These are phyloP conservation scores for Schoenoplectus tabernaemontani DNA, from an alignment of 202 grass and related monocot genomes.

Conservation along the genomic window DNA sequence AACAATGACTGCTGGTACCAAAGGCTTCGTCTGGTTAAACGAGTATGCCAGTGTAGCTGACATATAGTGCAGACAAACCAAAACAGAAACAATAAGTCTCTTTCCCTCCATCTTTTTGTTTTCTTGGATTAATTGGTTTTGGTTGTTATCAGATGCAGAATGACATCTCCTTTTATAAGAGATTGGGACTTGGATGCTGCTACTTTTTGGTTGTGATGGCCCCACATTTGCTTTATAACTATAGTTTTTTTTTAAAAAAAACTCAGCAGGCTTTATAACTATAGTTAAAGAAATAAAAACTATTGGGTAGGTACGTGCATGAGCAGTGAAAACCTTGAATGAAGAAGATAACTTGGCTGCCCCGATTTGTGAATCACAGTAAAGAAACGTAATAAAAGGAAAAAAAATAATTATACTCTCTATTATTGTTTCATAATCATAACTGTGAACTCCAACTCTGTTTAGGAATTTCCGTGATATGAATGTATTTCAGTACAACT, in stretches of 20 bases:
- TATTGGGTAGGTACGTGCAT: background rate
- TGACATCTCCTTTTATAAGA: conserved; percentile 14
- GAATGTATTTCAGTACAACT: background rate
- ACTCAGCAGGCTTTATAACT: too few species aligned
- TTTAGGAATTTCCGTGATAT: background rate
- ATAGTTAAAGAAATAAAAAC: background rate
- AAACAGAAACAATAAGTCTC: background rate
- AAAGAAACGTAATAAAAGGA: background rate
- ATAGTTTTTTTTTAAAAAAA: background rate
- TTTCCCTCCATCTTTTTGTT: conserved; percentile 13
- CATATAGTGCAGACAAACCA: background rate
- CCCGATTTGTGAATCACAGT: background rate
- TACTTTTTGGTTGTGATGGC: background rate
- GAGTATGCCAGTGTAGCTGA: conserved; percentile 6
- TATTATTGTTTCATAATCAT: background rate
- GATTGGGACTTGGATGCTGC: background rate
- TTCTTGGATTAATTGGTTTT: background rate
- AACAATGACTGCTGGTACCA: conserved; percentile 46
- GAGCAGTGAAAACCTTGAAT: background rate
- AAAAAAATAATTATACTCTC: background rate
- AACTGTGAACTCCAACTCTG: background rate
- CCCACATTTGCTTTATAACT: background rate
- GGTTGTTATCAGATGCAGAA: conserved; percentile 8
- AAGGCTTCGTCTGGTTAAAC: background rate
- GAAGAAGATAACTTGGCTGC: background rate